Evolutionary conservation across 78 protist genomes (phyloP).

Genomic region (Blattamonas nauphoetae): DNA sequence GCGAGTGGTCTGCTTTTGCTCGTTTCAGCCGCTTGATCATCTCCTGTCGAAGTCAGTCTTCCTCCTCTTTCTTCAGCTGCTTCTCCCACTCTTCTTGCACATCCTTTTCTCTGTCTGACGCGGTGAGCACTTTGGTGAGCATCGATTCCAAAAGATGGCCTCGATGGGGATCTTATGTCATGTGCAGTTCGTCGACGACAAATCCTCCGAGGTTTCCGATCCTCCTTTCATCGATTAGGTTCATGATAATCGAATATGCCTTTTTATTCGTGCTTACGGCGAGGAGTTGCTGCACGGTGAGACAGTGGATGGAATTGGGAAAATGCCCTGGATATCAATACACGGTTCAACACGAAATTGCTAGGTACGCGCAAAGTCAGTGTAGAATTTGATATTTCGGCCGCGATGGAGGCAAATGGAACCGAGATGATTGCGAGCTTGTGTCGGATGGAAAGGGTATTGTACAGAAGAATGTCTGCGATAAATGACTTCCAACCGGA

Average conservation of each 20-base stretch:
- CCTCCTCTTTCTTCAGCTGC: too few species aligned
- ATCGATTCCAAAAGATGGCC: slow-evolving; percentile 57
- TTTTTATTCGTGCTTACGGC: slow-evolving; percentile 67
- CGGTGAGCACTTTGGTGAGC: slow-evolving; percentile 42
- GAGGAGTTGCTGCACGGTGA: not conserved
- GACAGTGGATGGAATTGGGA: slow-evolving; percentile 26
- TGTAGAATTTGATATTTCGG: slow-evolving; percentile 35
- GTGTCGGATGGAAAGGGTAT: not conserved
- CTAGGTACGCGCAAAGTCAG: not conserved
- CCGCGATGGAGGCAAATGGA: slow-evolving; percentile 48
- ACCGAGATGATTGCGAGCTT: slow-evolving; percentile 48
- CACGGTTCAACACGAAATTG: slow-evolving; percentile 13
- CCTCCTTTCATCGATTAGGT: slow-evolving; percentile 37
- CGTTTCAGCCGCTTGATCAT: too few species aligned
- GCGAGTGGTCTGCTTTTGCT: too few species aligned
- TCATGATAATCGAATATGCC: slow-evolving; percentile 54
- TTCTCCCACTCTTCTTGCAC: too few species aligned
- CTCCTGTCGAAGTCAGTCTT: too few species aligned
- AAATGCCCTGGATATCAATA: slow-evolving; percentile 31
- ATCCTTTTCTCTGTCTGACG: too few species aligned
- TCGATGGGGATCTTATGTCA: slow-evolving; percentile 28
- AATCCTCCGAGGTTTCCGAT: slow-evolving; percentile 50
- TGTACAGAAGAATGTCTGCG: not conserved
- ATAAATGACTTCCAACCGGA: not conserved
- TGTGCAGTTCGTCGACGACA: slow-evolving; percentile 63